Conservation (phyloP, 2,329 filamentous ascomycete species). For the Penicillium sclerotigenum region DNA sequence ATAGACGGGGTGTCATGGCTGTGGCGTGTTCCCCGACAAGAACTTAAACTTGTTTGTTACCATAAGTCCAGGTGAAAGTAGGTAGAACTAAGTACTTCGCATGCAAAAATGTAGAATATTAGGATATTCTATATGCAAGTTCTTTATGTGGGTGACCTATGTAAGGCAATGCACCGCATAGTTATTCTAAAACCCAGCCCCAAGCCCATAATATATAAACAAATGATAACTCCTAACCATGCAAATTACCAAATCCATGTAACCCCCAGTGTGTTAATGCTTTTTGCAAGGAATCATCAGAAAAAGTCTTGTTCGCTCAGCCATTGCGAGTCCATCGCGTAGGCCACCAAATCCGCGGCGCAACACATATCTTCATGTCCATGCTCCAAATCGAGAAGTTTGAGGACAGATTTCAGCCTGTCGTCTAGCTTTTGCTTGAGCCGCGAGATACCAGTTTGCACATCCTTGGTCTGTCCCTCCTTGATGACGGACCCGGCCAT, state of each 20-base stretch:
- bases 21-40: neutral
- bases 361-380: conserved; percentile 43
- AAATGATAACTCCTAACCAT: neutral
- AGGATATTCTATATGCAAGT: neutral
- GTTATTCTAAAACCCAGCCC: neutral
- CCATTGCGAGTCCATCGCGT: conserved; percentile 44
- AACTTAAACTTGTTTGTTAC: too few relatives aligned
- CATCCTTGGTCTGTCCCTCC: conserved; percentile 10
- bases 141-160: neutral
- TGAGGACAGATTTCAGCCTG: conserved; percentile 32
- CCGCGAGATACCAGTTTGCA: conserved; percentile 17
- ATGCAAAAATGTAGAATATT: neutral
- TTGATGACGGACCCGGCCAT: neutral
- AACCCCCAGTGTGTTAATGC: neutral
- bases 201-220: neutral
- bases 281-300: conserved; percentile 1
- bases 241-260: neutral
- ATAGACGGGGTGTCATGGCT: neutral
- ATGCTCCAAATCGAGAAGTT: conserved; percentile 38
- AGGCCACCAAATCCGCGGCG: conserved; percentile 44
- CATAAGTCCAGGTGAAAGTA: neutral
- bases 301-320: conserved; percentile 41
- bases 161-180: neutral
- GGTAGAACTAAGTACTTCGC: neutral
- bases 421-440: conserved; percentile 33